Evolutionary conservation across 2,329 filamentous ascomycete species (phyloP).

Genomic region (Claviceps fusiformis): DNA sequence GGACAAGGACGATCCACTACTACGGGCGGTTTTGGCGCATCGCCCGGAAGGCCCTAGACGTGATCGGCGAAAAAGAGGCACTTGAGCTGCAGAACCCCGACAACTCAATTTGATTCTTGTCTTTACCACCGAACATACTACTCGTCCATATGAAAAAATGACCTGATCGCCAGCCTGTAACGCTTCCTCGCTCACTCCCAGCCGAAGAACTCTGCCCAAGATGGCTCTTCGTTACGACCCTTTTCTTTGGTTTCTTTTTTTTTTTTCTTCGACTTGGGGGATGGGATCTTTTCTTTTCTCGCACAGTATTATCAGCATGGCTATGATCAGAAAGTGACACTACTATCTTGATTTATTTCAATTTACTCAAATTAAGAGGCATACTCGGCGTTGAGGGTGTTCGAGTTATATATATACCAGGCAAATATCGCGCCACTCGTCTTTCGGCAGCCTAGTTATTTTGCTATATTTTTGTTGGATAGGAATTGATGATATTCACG

Average conservation of each 20-base stretch:
- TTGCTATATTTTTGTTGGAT: neutral
- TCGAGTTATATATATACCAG: constrained; percentile 4
- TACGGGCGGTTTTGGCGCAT: constrained; percentile 77
- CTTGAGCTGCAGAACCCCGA: constrained; percentile 2
- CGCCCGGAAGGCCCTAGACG: constrained; percentile 72
- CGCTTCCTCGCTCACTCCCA: neutral
- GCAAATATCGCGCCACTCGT: constrained; percentile 1
- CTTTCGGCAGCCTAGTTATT: neutral
- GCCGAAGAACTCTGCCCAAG: neutral
- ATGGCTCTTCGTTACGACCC: neutral
- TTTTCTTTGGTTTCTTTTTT: neutral
- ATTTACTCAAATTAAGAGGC: neutral
- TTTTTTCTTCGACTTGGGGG: neutral
- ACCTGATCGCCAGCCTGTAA: neutral
- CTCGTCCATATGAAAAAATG: neutral
- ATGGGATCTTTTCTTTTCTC: neutral
- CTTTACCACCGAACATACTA: neutral
- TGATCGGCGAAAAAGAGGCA: constrained; percentile 58
- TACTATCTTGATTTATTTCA: neutral
- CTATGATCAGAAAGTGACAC: neutral
- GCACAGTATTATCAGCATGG: neutral
- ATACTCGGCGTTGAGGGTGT: constrained; percentile 6
- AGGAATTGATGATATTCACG: neutral
- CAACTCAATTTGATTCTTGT: neutral
- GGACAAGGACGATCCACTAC: constrained; percentile 67